Conservation (phyloP, 257 asterid genomes). For the Salvia miltiorrhiza region DNA sequence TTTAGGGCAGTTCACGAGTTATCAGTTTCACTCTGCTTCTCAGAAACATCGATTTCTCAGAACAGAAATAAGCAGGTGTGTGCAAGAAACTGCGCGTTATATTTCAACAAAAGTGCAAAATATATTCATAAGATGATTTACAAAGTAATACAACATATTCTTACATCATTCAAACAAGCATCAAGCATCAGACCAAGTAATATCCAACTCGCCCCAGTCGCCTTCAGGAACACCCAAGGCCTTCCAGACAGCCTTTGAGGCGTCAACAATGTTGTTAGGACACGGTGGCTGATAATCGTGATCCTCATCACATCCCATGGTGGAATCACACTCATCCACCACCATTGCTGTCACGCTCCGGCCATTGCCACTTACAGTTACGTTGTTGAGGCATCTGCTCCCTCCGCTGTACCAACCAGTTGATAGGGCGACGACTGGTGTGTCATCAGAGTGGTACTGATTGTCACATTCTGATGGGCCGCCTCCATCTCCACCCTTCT, state of each 20-base stretch:
- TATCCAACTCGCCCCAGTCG: slow-evolving; percentile 37
- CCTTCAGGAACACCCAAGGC: slow-evolving; percentile 33
- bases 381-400: slow-evolving; percentile 29
- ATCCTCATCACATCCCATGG: slow-evolving; percentile 41
- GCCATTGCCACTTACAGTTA: slow-evolving; percentile 31
- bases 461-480: no score
- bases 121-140: background rate
- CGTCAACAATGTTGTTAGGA: slow-evolving; percentile 46
- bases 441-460: slow-evolving; percentile 35
- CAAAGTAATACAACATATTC: no score
- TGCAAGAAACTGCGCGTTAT: no score
- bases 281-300: slow-evolving; percentile 54
- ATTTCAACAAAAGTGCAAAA: background rate
- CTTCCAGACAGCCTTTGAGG: slow-evolving; percentile 45
- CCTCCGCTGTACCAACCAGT: slow-evolving; percentile 44
- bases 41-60: no score
- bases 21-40: no score
- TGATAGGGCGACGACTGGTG: slow-evolving; percentile 39
- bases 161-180: no score
- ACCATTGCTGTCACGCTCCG: slow-evolving; percentile 34
- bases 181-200: slow-evolving; percentile 33
- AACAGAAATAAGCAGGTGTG: no score
- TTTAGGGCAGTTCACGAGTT: background rate
- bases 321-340: slow-evolving; percentile 49
- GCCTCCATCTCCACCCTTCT: no score